Conservation (phyloP, 2,329 filamentous ascomycete genomes). For the Pyrenophora tritici-repentis region DNA sequence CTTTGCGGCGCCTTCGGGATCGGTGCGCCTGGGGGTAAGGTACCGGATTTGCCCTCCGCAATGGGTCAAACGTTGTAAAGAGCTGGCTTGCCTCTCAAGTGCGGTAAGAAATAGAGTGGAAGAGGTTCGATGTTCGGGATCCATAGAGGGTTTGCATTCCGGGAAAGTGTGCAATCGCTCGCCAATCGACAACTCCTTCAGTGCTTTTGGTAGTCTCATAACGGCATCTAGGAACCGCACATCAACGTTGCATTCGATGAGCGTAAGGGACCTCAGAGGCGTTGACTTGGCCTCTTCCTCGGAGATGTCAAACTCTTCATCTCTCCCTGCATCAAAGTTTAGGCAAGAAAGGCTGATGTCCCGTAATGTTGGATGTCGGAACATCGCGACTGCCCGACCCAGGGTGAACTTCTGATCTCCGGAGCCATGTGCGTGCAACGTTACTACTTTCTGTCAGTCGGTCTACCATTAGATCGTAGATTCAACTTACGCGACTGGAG, state of each 20-base stretch:
- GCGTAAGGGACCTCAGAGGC: conserved; percentile 35
- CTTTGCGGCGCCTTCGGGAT: conserved; percentile 23
- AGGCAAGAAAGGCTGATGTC: conserved; percentile 42
- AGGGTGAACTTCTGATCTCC: conserved; percentile 36
- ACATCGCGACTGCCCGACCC: conserved; percentile 34
- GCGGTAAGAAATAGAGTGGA: conserved; percentile 34
- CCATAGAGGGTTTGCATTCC: conserved; percentile 26
- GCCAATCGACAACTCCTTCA: conserved; percentile 40
- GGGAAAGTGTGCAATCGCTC: conserved; percentile 40
- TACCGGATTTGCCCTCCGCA: conserved; percentile 28
- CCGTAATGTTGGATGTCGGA: conserved; percentile 41
- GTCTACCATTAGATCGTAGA: background rate
- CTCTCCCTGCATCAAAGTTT: conserved; percentile 33
- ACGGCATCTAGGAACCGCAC: conserved; percentile 33
- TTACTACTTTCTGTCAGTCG: conserved; percentile 30
- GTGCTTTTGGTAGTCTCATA: conserved; percentile 38
- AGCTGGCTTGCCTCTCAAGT: conserved; percentile 39
- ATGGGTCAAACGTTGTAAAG: conserved; percentile 36
- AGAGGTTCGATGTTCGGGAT: conserved; percentile 25
- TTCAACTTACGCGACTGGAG: conserved; percentile 39
- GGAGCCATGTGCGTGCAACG: conserved; percentile 39
- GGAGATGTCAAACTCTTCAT: conserved; percentile 14
- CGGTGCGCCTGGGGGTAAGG: conserved; percentile 14
- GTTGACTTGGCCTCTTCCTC: conserved; percentile 31
- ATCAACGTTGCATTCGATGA: conserved; percentile 47